Evolutionary conservation across 2,329 filamentous ascomycete species (phyloP).

Genomic region (Fulvia fulva): DNA sequence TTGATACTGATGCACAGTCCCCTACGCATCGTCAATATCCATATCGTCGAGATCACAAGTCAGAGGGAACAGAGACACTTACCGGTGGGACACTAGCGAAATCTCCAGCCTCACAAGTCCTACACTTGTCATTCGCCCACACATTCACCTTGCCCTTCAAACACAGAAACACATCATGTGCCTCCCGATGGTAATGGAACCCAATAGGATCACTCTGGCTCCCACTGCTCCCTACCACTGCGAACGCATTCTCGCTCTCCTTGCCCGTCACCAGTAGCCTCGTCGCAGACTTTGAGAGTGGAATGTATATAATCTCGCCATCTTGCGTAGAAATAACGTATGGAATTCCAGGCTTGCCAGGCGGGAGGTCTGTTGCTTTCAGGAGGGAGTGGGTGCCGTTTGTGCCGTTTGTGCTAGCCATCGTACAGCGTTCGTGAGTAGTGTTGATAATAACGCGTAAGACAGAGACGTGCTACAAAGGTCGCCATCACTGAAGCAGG

Average conservation of each 20-base stretch:
- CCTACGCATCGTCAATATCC: conserved; percentile 31
- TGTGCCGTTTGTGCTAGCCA: not conserved
- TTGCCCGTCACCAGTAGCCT: conserved; percentile 51
- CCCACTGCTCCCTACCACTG: conserved; percentile 49
- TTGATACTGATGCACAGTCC: conserved; percentile 54
- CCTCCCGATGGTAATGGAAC: conserved; percentile 55
- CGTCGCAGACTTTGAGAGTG: conserved; percentile 50
- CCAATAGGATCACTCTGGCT: conserved; percentile 47
- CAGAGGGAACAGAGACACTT: conserved; percentile 15
- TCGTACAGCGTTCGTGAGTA: not conserved
- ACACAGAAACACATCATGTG: conserved; percentile 56
- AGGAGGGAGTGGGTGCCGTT: conserved; percentile 2
- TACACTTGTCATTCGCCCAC: conserved; percentile 55
- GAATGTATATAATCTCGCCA: conserved; percentile 51
- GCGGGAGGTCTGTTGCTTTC: conserved; percentile 12
- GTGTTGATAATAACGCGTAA: too few relatives aligned
- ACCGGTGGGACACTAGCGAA: conserved; percentile 58
- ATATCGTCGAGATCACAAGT: not conserved
- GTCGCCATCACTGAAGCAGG: too few relatives aligned
- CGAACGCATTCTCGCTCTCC: conserved; percentile 50
- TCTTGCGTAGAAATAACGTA: conserved; percentile 35
- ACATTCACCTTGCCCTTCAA: conserved; percentile 54
- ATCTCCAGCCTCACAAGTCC: conserved; percentile 53
- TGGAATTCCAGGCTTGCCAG: conserved; percentile 20
- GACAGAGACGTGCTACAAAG: too few relatives aligned